Percentiles rank a stretch among this genome's conserved stretches.
Evolutionary conservation across 306 rosid genomes (phyloP).

Genomic region (Myrica gale): DNA sequence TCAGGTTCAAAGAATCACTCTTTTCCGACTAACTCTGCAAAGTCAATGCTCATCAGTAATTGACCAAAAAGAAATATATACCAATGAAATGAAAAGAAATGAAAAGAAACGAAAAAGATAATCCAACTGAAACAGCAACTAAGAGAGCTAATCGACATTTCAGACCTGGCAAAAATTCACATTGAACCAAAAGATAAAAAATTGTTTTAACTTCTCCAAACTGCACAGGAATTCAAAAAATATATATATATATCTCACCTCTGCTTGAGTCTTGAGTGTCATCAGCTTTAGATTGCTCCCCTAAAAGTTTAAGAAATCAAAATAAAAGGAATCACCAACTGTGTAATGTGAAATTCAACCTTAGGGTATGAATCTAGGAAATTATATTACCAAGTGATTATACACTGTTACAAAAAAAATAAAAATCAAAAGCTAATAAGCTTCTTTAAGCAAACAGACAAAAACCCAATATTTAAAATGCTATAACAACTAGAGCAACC

Average conservation of each 20-base stretch:
- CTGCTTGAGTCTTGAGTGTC: constrained; percentile 1
- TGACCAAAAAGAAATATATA: not conserved
- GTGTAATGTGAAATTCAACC: not conserved
- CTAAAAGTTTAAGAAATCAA: constrained; percentile 23
- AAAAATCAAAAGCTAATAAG: no score
- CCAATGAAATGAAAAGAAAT: not conserved
- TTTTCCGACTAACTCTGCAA: constrained; percentile 24
- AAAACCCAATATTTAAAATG: no score
- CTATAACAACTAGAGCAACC: no score
- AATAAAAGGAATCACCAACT: not conserved
- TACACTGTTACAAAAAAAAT: not conserved
- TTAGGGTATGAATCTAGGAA: not conserved
- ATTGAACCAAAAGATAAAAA: not conserved
- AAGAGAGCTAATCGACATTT: not conserved
- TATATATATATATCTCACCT: constrained; percentile 21
- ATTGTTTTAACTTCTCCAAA: not conserved
- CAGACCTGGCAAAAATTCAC: not conserved
- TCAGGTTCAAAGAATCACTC: constrained; percentile 11
- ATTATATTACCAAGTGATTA: not conserved
- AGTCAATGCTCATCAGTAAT: not conserved
- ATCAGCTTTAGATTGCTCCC: constrained; percentile 31
- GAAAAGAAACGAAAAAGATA: not conserved
- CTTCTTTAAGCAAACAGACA: no score
- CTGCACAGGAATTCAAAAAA: not conserved
- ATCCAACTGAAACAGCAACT: not conserved